Percentiles rank a stretch among this genome's conserved stretches.
Evolutionary conservation across 352 stramenopile species (phyloP).

Genomic region (Phytophthora kernoviae): DNA sequence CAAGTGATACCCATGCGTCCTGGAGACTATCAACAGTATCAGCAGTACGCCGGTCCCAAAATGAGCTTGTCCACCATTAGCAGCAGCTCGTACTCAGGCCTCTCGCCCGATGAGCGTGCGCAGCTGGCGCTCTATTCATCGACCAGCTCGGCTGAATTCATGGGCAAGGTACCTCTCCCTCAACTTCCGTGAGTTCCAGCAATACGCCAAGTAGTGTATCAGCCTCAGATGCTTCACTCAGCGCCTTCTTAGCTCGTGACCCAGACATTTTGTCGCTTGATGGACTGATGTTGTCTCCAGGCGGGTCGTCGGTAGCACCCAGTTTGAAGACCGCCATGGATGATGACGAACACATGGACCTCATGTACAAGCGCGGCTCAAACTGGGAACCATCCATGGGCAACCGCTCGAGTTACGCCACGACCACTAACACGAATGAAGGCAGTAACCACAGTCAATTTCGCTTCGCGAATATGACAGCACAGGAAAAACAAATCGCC

Average conservation of each 20-base stretch:
- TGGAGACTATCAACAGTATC: conserved; percentile 20
- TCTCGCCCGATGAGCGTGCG: conserved; percentile 34
- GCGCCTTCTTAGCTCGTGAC: conserved; percentile 39
- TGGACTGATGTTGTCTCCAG: conserved; percentile 37
- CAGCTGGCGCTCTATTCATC: conserved; percentile 21
- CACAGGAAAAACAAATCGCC: conserved; percentile 19
- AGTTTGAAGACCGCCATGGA: conserved; percentile 22
- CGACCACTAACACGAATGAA: conserved; percentile 31
- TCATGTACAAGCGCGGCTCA: conserved; percentile 13
- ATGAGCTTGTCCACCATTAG: conserved; percentile 59
- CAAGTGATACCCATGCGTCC: conserved; percentile 21
- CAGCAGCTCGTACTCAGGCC: conserved; percentile 48
- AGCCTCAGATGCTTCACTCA: conserved; percentile 36
- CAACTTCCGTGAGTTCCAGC: conserved; percentile 12
- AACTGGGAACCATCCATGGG: neutral
- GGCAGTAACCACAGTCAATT: conserved; percentile 39
- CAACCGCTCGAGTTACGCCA: conserved; percentile 29
- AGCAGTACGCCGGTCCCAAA: conserved; percentile 24
- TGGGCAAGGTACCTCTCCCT: conserved; percentile 14
- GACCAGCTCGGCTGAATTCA: conserved; percentile 30
- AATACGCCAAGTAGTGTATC: conserved; percentile 31
- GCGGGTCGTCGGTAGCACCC: conserved; percentile 18
- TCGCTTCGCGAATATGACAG: conserved; percentile 31
- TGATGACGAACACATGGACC: conserved; percentile 23
- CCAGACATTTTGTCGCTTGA: conserved; percentile 49